Evolutionary conservation across 2,329 filamentous ascomycete genomes (phyloP), one percentile per base, ranked within the genome.

Genomic region (Aspergillus texensis): DNA sequence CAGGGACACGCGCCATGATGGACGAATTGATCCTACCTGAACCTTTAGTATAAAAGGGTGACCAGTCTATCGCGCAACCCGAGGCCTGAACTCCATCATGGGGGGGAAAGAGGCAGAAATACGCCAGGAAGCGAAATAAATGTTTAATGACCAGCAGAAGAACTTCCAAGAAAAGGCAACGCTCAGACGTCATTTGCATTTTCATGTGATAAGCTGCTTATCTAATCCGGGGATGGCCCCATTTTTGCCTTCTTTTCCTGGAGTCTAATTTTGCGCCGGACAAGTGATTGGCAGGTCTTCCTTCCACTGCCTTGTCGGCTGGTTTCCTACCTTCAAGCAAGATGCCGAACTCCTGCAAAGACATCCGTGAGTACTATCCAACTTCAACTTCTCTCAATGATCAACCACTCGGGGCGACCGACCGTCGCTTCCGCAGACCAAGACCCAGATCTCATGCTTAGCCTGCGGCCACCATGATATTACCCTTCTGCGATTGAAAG

Each of bases 331-430:
- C 39, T n/a, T 8, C 19, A 41, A 43, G 61, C 77, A 83, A 78
- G 60, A 97, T 98, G 95, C 94, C 94, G 63, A 93, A 91, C 79
- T 97, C 94, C 67, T 99, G 95, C 83, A 92, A 94, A 88, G 94
- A 98, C 80, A 92, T 99, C 77, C 89, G 94, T 98, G 86, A 71
- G 92, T 82, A 58, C 26, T 62, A 26, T 55, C 50, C 52, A 56
- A 50, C 53, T 24, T 50, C 52, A 56, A 50, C 53, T 24, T 24
- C 36, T 61, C n/a, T 28, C 60, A 54, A 60, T 61, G 46, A 58
- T 21, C 16, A 28, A 34, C 14, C 30, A 41, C 9, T n/a, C 28
- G 24, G 21, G 12, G 46, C 24, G 16, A 28, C 24, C 46, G 26
- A 19, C 46, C 16, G 48, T 52, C 16, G 28, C 48, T 52, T 32